Evolutionary conservation across 1,284 basidiomycete genomes (phyloP), one percentile per base, ranked within the genome.

Genomic region (Ceratobasidium sp.): DNA sequence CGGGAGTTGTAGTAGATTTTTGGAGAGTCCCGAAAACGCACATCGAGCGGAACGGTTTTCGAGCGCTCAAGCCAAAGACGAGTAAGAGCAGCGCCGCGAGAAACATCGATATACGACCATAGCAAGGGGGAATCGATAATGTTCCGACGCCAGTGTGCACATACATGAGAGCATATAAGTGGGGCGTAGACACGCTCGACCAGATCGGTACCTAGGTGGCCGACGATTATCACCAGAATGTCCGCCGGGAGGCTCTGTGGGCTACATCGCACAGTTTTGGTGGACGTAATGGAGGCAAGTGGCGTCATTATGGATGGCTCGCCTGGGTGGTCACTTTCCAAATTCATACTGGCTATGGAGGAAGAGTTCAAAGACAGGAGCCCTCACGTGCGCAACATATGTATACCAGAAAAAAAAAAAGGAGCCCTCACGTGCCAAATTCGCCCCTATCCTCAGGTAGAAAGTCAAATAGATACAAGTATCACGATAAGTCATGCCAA

Each of bases 101-200:
- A 46, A 14, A 30, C 46, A 34, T 61, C 59, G 10, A 61, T n/a
- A 46, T 61, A 61, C 6, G 41, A 61, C 59, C 41, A 61, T 30
- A 61, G 6, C 14, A 61, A 8, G 1, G 43, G 59, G 4, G 59
- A n/a, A 1, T 14, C 18, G 21, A 48, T n/a, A 21, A 26, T 41
- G 6, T 30, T 12, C 18, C 41, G 59, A 18, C 43, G 43, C 59
- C 59, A 61, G 59, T 61, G 59, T 10, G 43, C 59, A 23, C 59
- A 61, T 23, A 61, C 59, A 46, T 61, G 59, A 21, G 59, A 46
- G 26, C 41, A 61, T 1, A 61, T 61, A 6, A 61, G 59, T 18
- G 59, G 59, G n/a, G 45, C 45, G 18, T 61, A 61, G 23, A 34
- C 6, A 18, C 43, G 43, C 4, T 53, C 50, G 3, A 34, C 45